Evolutionary conservation across 164 flowering plant genomes (phyloP), one percentile per base, ranked within the genome.

Genomic region (Paratinospora sagittata): DNA sequence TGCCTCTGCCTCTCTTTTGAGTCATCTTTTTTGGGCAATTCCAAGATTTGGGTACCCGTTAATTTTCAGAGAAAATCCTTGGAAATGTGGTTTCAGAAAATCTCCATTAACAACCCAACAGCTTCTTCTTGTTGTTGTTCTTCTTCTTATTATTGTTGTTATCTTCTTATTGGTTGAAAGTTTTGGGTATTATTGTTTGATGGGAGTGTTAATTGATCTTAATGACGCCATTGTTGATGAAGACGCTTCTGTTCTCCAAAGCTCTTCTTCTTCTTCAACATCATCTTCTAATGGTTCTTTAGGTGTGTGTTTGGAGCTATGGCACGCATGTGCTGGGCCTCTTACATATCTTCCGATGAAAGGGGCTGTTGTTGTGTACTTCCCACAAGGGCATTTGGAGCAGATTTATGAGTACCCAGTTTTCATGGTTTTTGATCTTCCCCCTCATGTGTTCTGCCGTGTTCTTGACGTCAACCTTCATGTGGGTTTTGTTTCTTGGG

Each of bases 311-410:
- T 77, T 92, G 88, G 99, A 96, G 90, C 90, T 91, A 0, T 93
- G 97, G 97, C 96, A 91, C 73, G 99, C 98, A 3, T 96, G 99
- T 74, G 98, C 98, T 5, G 98, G 99, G 2, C 93, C 96, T 5
- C 78, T 85, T 65, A 88, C 86, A 60, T 90, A 93, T 14, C 75
- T 91, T 73, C 99, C 99, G 6, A 87, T 79, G 86, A 92, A 86
- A 68, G 95, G 96, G 8, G 85, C 82, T 75, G 66, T 80, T 17
- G 97, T 96, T 26, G 97, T 93, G 27, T 96, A 93, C 82, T 81
- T 91, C 27, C 97, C 96, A 6, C 99, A 96, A 73, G 99, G 98
- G 3, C 99, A 96, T 76, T 75, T 93, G 74, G 96, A 93, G 79
- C 90, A 82, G 33, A 69, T 77, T 36, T 62, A 84, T 30, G 86